phyloP scores from a whole-genome alignment of 2,329 filamentous ascomycete species.

The Tolypocladium capitatum region DNA sequence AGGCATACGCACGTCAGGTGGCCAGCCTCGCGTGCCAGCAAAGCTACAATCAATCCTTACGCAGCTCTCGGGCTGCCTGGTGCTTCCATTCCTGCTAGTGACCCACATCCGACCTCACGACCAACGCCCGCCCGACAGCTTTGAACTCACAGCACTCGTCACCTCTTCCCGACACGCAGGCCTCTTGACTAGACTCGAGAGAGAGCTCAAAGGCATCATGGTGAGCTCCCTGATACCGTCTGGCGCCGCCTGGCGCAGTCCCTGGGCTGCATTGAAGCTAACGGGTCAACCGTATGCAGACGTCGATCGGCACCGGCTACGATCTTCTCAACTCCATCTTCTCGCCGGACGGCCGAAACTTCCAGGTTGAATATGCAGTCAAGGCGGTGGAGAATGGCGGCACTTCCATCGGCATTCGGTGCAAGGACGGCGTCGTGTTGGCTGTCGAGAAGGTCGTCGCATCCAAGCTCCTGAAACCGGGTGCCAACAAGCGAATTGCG shows the following conservation, averaged over 20 bases:
- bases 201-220: constrained; percentile 6
- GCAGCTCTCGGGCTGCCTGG: constrained; percentile 32
- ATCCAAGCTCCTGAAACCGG: constrained; percentile 89
- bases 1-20: constrained; percentile 12
- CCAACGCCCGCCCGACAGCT: neutral
- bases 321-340: constrained; percentile 99
- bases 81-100: constrained; percentile 8
- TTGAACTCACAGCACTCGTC: constrained; percentile 1
- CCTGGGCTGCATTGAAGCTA: constrained; percentile 1
- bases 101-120: constrained; percentile 8
- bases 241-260: neutral
- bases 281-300: constrained; percentile 40
- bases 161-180: neutral
- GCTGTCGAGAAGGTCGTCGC: constrained; percentile 93
- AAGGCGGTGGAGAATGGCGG: constrained; percentile 98
- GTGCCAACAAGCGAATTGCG: constrained; percentile 93
- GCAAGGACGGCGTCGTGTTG: constrained; percentile 92
- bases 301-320: constrained; percentile 98
- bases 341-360: constrained; percentile 96
- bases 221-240: constrained; percentile 2
- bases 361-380: constrained; percentile 97
- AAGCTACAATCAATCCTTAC: constrained; percentile 13
- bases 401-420: constrained; percentile 89
- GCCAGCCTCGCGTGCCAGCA: constrained; percentile 12
- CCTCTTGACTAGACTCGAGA: neutral